These are phyloP conservation scores for Starmerella bombicola DNA, from an alignment of 805 yeast genomes.

Conservation along the genomic window DNA sequence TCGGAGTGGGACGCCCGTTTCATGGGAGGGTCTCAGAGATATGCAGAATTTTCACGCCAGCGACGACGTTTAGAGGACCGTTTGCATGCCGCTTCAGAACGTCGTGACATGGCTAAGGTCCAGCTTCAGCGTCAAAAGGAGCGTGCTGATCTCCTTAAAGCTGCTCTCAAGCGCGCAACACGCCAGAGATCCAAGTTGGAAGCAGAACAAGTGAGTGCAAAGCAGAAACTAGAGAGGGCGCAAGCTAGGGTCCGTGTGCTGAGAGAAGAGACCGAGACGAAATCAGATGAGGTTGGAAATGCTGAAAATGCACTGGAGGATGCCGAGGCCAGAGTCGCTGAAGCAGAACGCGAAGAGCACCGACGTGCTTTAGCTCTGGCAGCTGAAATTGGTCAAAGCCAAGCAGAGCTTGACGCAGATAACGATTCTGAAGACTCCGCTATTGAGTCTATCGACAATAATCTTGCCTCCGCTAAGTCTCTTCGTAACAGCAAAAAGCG, in stretches of 20 bases:
- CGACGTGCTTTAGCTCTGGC: conserved; percentile 6
- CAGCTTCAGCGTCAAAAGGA: conserved; percentile 32
- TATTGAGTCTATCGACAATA: not conserved
- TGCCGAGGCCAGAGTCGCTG: conserved; percentile 9
- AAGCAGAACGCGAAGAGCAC: conserved; percentile 14
- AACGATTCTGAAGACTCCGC: not conserved
- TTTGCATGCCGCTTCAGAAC: conserved; percentile 50
- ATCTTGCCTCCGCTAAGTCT: not conserved
- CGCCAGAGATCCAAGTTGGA: conserved; percentile 17
- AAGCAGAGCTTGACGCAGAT: not conserved
- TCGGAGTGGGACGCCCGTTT: conserved; percentile 16
- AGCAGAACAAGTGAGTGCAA: conserved; percentile 21
- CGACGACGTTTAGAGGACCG: conserved; percentile 49
- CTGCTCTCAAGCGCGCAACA: conserved; percentile 10
- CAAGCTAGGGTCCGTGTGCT: conserved; percentile 58
- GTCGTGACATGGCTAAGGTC: conserved; percentile 39
- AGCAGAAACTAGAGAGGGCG: conserved; percentile 12
- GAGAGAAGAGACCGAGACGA: conserved; percentile 50
- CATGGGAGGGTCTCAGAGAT: conserved; percentile 34
- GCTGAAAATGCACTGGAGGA: conserved; percentile 13
- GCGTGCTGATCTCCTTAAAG: conserved; percentile 14
- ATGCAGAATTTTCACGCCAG: conserved; percentile 49
- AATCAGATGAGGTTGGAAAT: conserved; percentile 45
- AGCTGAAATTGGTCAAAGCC: conserved; percentile 6
- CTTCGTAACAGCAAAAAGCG: conserved; percentile 3